Conservation (phyloP, 352 stramenopile genomes). For the Pythium dissimile region DNA sequence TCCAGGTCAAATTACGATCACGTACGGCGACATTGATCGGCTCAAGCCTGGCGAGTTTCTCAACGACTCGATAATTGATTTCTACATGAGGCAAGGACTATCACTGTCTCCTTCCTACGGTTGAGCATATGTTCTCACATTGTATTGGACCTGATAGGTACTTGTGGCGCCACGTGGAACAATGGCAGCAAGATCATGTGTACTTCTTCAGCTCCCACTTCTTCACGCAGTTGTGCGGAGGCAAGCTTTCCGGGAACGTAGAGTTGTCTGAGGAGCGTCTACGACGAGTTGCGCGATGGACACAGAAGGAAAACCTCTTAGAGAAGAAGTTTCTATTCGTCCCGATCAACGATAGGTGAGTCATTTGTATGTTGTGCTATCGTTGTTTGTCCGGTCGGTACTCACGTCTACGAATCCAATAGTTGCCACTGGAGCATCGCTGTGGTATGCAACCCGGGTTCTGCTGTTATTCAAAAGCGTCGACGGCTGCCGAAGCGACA, state of each 20-base stretch:
- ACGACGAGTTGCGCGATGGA: slow-evolving; percentile 70
- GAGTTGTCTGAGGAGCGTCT: slow-evolving; percentile 41
- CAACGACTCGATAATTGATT: slow-evolving; percentile 93
- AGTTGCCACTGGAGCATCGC: slow-evolving; percentile 91
- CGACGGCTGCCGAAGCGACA: slow-evolving; percentile 11
- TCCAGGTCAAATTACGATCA: slow-evolving; percentile 62
- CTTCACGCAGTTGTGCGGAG: slow-evolving; percentile 88
- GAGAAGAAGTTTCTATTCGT: slow-evolving; percentile 86
- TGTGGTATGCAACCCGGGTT: slow-evolving; percentile 81
- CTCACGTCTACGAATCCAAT: not conserved
- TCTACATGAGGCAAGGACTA: slow-evolving; percentile 81
- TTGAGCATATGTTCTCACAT: not conserved
- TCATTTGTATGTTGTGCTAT: not conserved
- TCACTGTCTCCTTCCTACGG: not conserved
- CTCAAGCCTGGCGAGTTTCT: slow-evolving; percentile 91
- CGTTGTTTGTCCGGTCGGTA: not conserved
- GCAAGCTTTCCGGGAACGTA: slow-evolving; percentile 24
- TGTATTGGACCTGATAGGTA: slow-evolving; percentile 30
- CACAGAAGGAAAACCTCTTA: slow-evolving; percentile 85
- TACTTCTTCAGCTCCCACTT: slow-evolving; percentile 97
- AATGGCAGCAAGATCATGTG: slow-evolving; percentile 55
- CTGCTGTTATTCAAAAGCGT: slow-evolving; percentile 51
- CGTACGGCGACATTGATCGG: slow-evolving; percentile 83
- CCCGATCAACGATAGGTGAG: slow-evolving; percentile 86
- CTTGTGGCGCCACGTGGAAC: slow-evolving; percentile 60